Evolutionary conservation across 2,329 filamentous ascomycete genomes (phyloP).

Genomic region (Pseudocercospora ulei): DNA sequence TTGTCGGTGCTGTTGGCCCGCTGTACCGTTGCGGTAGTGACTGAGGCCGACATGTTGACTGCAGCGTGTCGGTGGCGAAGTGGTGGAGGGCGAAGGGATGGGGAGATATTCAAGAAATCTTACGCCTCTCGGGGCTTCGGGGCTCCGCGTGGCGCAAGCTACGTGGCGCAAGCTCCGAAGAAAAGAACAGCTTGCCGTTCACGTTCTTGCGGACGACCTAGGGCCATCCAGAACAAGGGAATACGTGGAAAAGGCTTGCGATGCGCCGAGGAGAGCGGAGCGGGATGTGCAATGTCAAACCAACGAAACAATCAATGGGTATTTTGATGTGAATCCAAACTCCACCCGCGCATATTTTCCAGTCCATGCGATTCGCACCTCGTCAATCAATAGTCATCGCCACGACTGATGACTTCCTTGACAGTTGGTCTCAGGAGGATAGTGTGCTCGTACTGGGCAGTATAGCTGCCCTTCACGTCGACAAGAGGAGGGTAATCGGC

Average conservation of each 20-base stretch:
- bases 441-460: conserved; percentile 55
- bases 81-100: too few species aligned
- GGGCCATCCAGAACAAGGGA: too few species aligned
- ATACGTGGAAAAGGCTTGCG: too few species aligned
- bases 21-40: conserved; percentile 26
- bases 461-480: conserved; percentile 52
- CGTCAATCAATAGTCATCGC: conserved; percentile 33
- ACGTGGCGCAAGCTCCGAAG: too few species aligned
- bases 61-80: conserved; percentile 9
- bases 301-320: not conserved
- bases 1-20: conserved; percentile 10
- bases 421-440: conserved; percentile 36
- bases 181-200: too few species aligned
- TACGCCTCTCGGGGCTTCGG: too few species aligned
- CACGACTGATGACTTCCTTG: conserved; percentile 38
- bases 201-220: too few species aligned
- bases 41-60: conserved; percentile 22
- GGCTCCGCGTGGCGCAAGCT: too few species aligned
- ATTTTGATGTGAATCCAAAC: not conserved
- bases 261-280: too few species aligned
- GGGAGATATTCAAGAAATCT: too few species aligned
- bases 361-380: conserved; percentile 7
- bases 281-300: too few species aligned
- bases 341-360: not conserved
- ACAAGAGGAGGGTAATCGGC: conserved; percentile 49